Base-by-base conservation (phyloP, 257 asterid genomes). In the Plantago major region DNA sequence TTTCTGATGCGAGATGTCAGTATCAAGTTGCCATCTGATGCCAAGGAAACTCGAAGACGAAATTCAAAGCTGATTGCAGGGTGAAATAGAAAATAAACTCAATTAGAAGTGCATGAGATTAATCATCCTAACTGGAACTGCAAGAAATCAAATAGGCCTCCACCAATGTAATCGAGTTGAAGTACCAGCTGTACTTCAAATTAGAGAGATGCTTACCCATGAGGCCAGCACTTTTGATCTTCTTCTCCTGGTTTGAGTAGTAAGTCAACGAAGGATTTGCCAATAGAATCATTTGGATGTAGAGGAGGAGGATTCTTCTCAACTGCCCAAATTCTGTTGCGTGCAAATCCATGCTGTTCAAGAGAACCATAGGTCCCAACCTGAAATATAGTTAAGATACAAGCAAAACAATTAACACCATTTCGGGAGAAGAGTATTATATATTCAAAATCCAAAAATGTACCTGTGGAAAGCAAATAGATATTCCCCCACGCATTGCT, bases 391-490 rank as follows among this genome's bases (percentile, higher is more conserved):
- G 43, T 69, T 56, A 45, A 66, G 50, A 71, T 55, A 47, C 54
- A 46, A 44, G 70, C 49, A 60, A 40, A n/a, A 54, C 37, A 53
- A 60, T 56, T 49, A 38, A 28, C 22, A 10, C 42, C 46, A 26
- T 60, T 47, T 9, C 14, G 42, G 60, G 30, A 43, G 28, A 26
- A 48, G 48, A 45, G 16, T 10, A 28, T 37, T 16, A 11, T 60
- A 62, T 18, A 55, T 15, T n/a, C 38, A 65, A 55, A 28, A 33
- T 7, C 9, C 14, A 64, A 13, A 11, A 37, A 16, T 28, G 42
- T 80, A 93, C 99, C 96, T 86, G 96, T 10, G 97, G 97, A 76
- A 93, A 93, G 73, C 96, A 87, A 67, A 83, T 58, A 3, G 88
- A 81, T 46, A 93, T 89, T 65, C 99, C 99, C 61, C 99, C 99